phyloP scores from a whole-genome alignment of 768 basidiomycete genomes.

The Hypholoma fasciculare region DNA sequence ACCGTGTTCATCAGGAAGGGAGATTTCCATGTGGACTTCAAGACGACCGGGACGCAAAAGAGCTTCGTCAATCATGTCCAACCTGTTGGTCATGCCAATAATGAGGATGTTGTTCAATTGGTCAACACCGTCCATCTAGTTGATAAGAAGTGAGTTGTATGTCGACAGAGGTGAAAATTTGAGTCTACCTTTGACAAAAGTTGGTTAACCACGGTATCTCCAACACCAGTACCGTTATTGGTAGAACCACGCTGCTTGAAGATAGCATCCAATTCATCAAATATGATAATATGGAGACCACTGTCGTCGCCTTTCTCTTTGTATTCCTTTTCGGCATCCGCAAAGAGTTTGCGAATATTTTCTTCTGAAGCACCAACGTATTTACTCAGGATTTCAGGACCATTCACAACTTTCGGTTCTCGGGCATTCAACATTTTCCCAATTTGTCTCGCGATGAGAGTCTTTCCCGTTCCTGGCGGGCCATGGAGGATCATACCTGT shows the following conservation, averaged over 20 bases:
- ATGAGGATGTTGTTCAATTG: slow-evolving; percentile 98
- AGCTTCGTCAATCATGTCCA: slow-evolving; percentile 99
- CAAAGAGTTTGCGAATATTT: slow-evolving; percentile 96
- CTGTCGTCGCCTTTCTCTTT: slow-evolving; percentile 98
- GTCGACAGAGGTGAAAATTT: neutral
- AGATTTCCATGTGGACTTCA: slow-evolving; percentile 99
- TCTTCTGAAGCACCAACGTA: slow-evolving; percentile 98
- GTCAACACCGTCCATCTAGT: slow-evolving; percentile 98
- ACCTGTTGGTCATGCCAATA: slow-evolving; percentile 98
- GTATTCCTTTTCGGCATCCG: slow-evolving; percentile 99
- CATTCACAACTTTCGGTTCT: slow-evolving; percentile 98
- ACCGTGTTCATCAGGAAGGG: slow-evolving; percentile 91
- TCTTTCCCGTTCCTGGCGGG: slow-evolving; percentile 98
- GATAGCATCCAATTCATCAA: slow-evolving; percentile 97
- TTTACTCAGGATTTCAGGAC: slow-evolving; percentile 96
- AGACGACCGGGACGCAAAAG: slow-evolving; percentile 96
- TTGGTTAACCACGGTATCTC: slow-evolving; percentile 99
- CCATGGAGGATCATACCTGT: slow-evolving; percentile 91
- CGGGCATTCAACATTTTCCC: slow-evolving; percentile 98
- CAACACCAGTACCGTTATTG: slow-evolving; percentile 90
- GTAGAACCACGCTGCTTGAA: slow-evolving; percentile 98
- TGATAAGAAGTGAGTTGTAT: neutral
- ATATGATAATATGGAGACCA: slow-evolving; percentile 98
- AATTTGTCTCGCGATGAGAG: slow-evolving; percentile 96
- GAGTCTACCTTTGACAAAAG: slow-evolving; percentile 83